Evolutionary conservation across 208 protist species (phyloP).

Genomic region (Leishmania gerbilli): DNA sequence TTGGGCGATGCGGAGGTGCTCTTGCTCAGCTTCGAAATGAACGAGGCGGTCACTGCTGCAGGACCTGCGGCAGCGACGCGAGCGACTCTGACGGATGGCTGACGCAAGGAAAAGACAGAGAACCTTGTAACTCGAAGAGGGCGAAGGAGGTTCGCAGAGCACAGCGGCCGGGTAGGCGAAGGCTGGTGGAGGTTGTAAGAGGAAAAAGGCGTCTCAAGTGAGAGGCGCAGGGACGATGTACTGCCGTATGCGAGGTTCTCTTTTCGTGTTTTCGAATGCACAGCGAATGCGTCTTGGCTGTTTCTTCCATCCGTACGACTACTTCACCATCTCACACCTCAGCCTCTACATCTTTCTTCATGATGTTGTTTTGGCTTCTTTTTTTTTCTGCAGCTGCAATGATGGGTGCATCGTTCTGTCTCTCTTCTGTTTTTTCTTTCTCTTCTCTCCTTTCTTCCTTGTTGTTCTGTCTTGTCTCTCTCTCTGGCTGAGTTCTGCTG

Average conservation of each 20-base stretch:
- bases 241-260: neutral
- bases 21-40: slow-evolving; percentile 15
- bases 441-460: neutral
- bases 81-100: slow-evolving; percentile 17
- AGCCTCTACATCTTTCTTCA: slow-evolving; percentile 2
- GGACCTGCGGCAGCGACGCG: slow-evolving; percentile 2
- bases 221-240: neutral
- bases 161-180: neutral
- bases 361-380: neutral
- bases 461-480: neutral
- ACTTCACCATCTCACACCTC: neutral
- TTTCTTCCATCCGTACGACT: slow-evolving; percentile 1
- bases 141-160: neutral
- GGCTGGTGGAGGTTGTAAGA: neutral
- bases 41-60: neutral
- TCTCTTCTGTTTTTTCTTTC: slow-evolving; percentile 5
- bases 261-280: neutral
- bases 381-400: neutral
- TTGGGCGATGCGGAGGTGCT: slow-evolving; percentile 10
- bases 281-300: neutral
- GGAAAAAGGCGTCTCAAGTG: neutral
- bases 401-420: neutral
- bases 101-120: neutral
- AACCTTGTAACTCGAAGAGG: neutral
- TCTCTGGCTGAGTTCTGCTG: neutral